A percentile compares a stretch with the other conserved stretches of the same genome.
Conservation (phyloP, 83 land plant species). For the Thuja plicata region DNA sequence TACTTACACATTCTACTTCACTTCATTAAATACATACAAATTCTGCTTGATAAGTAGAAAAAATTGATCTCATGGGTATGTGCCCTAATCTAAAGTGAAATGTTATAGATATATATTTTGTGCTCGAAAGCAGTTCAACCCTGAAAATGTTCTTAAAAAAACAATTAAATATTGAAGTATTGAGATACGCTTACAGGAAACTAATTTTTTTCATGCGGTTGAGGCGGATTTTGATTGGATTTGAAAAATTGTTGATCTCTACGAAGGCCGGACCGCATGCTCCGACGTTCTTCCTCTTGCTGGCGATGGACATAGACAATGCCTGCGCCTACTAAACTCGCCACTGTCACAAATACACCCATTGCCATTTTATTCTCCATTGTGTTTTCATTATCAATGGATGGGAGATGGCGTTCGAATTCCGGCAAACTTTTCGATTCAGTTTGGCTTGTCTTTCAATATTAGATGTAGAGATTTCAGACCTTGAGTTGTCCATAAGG, state of each 20-base stretch:
- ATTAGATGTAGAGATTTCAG: too few species aligned
- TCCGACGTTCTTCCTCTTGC: slow-evolving; percentile 13
- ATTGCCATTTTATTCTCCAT: slow-evolving; percentile 7
- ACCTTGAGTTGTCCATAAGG: too few species aligned
- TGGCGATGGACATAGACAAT: slow-evolving; percentile 12
- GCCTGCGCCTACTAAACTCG: background rate
- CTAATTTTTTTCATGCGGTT: background rate
- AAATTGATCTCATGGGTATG: background rate
- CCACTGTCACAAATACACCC: slow-evolving; percentile 11
- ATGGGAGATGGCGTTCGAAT: too few species aligned
- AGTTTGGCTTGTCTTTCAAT: background rate
- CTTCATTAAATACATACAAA: background rate
- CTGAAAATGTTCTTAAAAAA: background rate
- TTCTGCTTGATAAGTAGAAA: background rate
- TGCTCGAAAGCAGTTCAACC: background rate
- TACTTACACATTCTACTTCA: background rate
- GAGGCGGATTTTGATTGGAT: slow-evolving; percentile 5
- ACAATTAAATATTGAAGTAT: background rate
- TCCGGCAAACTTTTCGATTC: too few species aligned
- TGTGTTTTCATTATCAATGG: background rate
- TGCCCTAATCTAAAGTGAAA: background rate
- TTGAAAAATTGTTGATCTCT: slow-evolving; percentile 1
- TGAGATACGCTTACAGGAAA: background rate
- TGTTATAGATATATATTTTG: background rate
- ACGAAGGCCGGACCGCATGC: background rate